Conservation (phyloP, 495 filamentous ascomycete species). For the Penicillium pulvis region DNA sequence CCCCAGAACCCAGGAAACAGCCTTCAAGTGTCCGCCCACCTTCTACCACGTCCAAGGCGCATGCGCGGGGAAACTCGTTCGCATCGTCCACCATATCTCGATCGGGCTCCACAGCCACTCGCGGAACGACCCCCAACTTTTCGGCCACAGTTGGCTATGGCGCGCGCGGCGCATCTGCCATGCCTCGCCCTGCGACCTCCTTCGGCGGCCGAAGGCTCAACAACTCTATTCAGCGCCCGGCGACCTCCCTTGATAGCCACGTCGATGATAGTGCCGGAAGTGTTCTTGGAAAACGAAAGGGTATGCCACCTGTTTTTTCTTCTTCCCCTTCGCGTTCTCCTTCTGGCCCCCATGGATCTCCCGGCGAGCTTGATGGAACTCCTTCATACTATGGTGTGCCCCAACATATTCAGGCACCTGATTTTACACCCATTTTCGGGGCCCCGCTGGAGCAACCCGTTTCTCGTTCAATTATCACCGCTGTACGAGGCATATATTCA, state of each 20-base stretch:
- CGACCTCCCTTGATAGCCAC: conserved; percentile 62
- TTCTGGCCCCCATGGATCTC: conserved; percentile 28
- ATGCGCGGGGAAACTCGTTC: conserved; percentile 44
- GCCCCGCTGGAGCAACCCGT: no score
- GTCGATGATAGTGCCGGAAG: conserved; percentile 44
- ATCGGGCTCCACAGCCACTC: conserved; percentile 49
- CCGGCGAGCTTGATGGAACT: neutral
- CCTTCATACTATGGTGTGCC: neutral
- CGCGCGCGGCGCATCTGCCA: conserved; percentile 48
- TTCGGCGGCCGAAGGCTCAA: conserved; percentile 43
- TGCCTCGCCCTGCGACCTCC: conserved; percentile 51
- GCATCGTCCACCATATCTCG: conserved; percentile 47
- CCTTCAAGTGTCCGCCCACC: conserved; percentile 34
- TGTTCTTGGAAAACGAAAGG: conserved; percentile 63
- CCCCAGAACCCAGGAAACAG: conserved; percentile 39
- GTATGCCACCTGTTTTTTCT: conserved; percentile 55
- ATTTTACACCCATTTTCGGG: neutral
- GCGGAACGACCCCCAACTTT: conserved; percentile 52
- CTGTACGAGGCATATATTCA: neutral
- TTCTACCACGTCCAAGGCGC: conserved; percentile 41
- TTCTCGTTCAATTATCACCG: neutral
- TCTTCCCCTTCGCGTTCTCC: conserved; percentile 16
- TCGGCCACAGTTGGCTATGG: conserved; percentile 59
- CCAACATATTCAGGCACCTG: neutral
- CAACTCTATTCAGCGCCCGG: conserved; percentile 54